Evolutionary conservation across 169 alveolate genomes (phyloP).

Genomic region (Cryptosporidium viatorum): DNA sequence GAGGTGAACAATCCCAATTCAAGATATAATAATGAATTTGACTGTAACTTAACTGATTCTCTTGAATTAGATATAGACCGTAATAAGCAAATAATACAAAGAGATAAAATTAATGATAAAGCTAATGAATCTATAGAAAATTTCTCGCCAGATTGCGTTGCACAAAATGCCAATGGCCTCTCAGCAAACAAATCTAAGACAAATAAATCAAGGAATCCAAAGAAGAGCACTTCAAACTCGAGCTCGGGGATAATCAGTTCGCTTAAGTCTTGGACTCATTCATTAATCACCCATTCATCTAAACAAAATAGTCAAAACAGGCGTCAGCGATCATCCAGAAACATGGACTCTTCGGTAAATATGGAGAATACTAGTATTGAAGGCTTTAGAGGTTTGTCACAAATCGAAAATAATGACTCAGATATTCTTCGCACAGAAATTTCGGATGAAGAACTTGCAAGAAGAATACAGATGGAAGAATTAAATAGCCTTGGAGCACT

Average conservation of each 20-base stretch:
- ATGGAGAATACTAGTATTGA: background rate
- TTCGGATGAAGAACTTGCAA: slow-evolving; percentile 65
- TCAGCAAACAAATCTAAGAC: background rate
- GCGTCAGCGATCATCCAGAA: background rate
- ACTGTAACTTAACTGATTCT: background rate
- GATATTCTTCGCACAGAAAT: background rate
- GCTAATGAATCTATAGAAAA: background rate
- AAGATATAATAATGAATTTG: background rate
- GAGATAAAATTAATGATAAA: background rate
- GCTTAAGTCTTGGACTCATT: slow-evolving; percentile 23
- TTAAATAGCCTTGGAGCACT: background rate
- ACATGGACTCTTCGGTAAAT: background rate
- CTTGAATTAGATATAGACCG: background rate
- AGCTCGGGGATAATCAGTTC: slow-evolving; percentile 22
- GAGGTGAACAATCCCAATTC: background rate
- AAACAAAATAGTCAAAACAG: background rate
- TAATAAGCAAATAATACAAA: background rate
- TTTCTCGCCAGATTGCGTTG: background rate
- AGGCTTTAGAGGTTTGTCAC: background rate
- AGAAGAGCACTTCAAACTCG: background rate
- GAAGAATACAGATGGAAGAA: slow-evolving; percentile 69
- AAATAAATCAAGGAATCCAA: background rate
- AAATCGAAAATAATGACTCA: background rate
- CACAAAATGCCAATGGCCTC: background rate
- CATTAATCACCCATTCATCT: slow-evolving; percentile 17